Percentiles rank a stretch among this genome's conserved stretches.
These are phyloP conservation scores for Bauhinia variegata DNA, from an alignment of 306 rosid species.

Conservation along the genomic window DNA sequence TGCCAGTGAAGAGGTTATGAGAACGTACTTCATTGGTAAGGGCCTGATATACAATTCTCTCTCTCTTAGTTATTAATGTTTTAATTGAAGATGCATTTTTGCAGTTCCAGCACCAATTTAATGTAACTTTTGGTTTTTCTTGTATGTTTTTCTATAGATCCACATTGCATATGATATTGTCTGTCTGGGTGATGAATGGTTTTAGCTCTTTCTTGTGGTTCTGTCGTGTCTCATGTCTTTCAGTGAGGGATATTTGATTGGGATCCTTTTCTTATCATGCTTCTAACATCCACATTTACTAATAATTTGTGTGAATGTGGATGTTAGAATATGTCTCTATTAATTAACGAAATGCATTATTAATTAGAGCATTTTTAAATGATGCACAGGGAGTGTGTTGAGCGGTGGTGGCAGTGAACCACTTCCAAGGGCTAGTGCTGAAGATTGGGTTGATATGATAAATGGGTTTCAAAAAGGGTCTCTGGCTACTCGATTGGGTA, in stretches of 20 bases:
- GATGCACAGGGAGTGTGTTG: conserved; percentile 81
- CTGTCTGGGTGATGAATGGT: too few species aligned
- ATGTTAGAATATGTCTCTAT: too few species aligned
- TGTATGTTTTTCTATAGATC: too few species aligned
- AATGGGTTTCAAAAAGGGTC: conserved; percentile 84
- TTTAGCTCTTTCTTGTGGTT: too few species aligned
- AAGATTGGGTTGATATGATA: conserved; percentile 92
- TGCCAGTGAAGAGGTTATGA: conserved; percentile 73
- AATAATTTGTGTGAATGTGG: too few species aligned
- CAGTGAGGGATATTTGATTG: too few species aligned
- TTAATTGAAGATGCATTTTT: conserved; percentile 3
- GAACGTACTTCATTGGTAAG: conserved; percentile 69
- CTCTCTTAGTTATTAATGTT: conserved; percentile 4
- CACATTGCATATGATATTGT: too few species aligned
- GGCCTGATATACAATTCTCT: conserved; percentile 6
- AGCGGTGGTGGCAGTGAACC: conserved; percentile 97
- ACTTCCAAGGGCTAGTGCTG: conserved; percentile 82
- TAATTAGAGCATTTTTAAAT: conserved; percentile 25
- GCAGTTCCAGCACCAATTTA: background rate
- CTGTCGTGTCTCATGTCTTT: too few species aligned
- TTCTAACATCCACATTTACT: background rate
- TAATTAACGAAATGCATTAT: background rate
- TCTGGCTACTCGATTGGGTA: conserved; percentile 77
- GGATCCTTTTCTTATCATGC: background rate
- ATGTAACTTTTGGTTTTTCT: too few species aligned